A percentile compares a stretch with the other conserved stretches of the same genome.
phyloP scores from a whole-genome alignment of 192 early-diverging fungal genomes.

The Rhizophlyctis rosea region DNA sequence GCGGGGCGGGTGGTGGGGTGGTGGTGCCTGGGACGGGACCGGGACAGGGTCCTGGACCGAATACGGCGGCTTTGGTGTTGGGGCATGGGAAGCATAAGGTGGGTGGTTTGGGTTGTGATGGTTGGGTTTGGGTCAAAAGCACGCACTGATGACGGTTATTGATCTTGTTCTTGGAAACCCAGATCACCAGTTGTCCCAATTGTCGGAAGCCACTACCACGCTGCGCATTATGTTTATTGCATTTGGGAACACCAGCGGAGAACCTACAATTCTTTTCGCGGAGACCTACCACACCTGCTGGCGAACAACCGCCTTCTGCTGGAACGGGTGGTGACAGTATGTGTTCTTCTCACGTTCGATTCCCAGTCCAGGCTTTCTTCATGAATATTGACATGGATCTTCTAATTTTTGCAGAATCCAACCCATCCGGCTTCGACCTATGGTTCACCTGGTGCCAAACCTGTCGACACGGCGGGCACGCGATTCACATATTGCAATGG shows the following conservation, averaged over 20 bases:
- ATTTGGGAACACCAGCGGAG: constrained; percentile 63
- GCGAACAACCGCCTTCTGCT: no score
- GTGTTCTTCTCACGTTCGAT: no score
- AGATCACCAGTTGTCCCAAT: constrained; percentile 49
- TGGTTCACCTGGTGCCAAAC: constrained; percentile 99
- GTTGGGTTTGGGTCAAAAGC: no score
- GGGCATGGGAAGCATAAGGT: constrained; percentile 21
- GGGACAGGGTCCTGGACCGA: not conserved
- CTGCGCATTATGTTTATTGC: constrained; percentile 34
- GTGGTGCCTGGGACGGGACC: not conserved
- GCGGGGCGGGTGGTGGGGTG: no score
- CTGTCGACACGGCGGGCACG: constrained; percentile 95
- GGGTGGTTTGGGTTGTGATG: no score
- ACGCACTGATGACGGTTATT: no score
- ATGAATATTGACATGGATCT: not conserved
- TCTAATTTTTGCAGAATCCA: constrained; percentile 4
- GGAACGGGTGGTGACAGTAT: no score
- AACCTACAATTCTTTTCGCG: constrained; percentile 37
- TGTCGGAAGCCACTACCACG: constrained; percentile 34
- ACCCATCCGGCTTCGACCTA: constrained; percentile 47
- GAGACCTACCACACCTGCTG: no score
- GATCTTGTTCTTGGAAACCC: no score
- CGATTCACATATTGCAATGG: constrained; percentile 86
- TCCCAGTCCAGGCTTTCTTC: no score
- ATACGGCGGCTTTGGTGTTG: constrained; percentile 5